Evolutionary conservation across 352 stramenopile genomes (phyloP), one percentile per base, ranked within the genome.

Genomic region (Thalassiosira exigua): DNA sequence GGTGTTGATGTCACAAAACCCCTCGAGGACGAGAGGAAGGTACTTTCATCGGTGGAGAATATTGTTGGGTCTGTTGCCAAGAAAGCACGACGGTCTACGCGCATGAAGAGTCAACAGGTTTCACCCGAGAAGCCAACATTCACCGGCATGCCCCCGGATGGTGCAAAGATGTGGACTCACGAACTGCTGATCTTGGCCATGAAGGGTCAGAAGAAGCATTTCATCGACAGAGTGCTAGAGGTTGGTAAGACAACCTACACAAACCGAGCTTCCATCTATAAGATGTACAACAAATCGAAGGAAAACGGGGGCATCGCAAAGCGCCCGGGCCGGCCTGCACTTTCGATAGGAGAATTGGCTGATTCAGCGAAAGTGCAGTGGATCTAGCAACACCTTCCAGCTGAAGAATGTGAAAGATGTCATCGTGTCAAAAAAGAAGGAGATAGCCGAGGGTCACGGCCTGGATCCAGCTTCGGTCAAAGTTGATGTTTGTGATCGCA

Each of bases 351-450:
- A 11, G 39, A 11, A 17, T 11, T 17, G 39, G n/a, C n/a, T 9
- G 3, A 53, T 2, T 24, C n/a, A 11, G 54, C 41, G 17, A 44
- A 19, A 64, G 3, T n/a, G 17, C 3, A 22, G 3, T n/a, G 22
- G 22, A 46, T 27, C 26, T 17, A 39, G 54, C 54, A 44, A 22
- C 21, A 19, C 54, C 4, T 39, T 64, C 11, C 4, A 56, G 21
- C 12, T 64, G 9, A 21, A 64, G 19, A 21, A 64, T 22, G 42
- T 64, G 54, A 64, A 64, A 30, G 3, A 4, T 17, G 21, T 30
- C 3, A 17, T 51, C 24, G 54, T 4, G 5, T 3, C 4, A 44
- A 46, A 44, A 3, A 64, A 56, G 26, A 64, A 44, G 24, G 2
- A 56, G 27, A 57, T 44, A 30, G 54, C 54, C 11, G 26, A 56